phyloP scores from a whole-genome alignment of 1,284 basidiomycete genomes.

The Heterobasidion occidentale region DNA sequence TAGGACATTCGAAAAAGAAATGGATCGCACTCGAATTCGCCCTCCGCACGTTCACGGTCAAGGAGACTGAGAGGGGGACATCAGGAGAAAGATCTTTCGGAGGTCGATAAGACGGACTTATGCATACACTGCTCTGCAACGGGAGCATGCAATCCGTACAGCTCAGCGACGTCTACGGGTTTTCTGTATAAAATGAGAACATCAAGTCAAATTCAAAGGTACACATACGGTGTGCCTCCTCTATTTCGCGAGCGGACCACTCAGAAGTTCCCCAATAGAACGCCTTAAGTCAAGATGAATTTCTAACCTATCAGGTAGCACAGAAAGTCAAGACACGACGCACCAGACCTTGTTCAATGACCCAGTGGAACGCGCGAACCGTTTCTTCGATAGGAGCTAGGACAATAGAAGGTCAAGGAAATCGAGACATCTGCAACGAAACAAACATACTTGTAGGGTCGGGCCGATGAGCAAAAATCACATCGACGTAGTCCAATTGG shows the following conservation, averaged over 20 bases:
- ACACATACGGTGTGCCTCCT: slow-evolving; percentile 59
- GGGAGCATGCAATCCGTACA: slow-evolving; percentile 65
- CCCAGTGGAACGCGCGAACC: slow-evolving; percentile 66
- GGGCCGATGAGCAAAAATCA: slow-evolving; percentile 59
- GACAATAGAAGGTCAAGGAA: not conserved
- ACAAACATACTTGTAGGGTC: slow-evolving; percentile 35
- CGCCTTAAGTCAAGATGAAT: slow-evolving; percentile 27
- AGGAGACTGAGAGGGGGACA: slow-evolving; percentile 41
- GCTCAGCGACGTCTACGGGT: slow-evolving; percentile 54
- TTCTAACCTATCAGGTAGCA: too few species aligned
- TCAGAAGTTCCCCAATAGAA: slow-evolving; percentile 77
- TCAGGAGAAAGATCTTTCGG: not conserved
- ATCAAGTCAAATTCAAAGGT: not conserved
- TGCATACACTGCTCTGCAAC: slow-evolving; percentile 77
- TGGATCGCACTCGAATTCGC: slow-evolving; percentile 59
- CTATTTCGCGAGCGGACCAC: slow-evolving; percentile 70
- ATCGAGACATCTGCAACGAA: not conserved
- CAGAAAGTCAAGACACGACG: slow-evolving; percentile 7
- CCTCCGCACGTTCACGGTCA: slow-evolving; percentile 73
- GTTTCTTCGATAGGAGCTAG: slow-evolving; percentile 63
- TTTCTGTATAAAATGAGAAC: not conserved
- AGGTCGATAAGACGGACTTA: slow-evolving; percentile 12
- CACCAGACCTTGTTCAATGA: slow-evolving; percentile 62
- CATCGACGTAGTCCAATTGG: slow-evolving; percentile 71
- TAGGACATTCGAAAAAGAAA: not conserved